Base-by-base conservation (phyloP, 2,329 filamentous ascomycete species). In the Ascochyta koolunga region DNA sequence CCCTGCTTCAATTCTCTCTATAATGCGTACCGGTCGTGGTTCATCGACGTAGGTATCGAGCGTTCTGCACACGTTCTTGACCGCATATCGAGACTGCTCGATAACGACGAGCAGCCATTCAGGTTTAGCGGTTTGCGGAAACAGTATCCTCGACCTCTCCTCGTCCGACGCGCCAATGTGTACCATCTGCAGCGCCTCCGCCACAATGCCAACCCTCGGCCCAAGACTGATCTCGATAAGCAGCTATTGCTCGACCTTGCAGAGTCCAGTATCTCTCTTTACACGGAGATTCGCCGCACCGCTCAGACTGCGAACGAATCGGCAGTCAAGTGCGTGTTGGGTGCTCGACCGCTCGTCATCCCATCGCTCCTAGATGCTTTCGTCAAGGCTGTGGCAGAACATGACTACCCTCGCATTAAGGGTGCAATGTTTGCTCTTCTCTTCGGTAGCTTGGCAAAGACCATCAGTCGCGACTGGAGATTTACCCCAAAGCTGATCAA, bases 11-110 rank as follows among this genome's bases (percentile, higher is more conserved):
- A 92, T 21, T 87, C 93, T 0, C 78, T 99, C 2, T 99, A 96
- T 75, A 89, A 89, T 19, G 91, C 93, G 1, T 99, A 97, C 73
- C 84, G 91, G 37, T 95, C 91, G 8, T 99, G 93, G 92, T 98
- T 99, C 67, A 92, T 96, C 1, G 95, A 99, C 68, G 93, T 99
- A 35, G 95, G 96, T 16, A 96, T 97, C 56, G 95, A 99, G 76
- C 85, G 93, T 55, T 97, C 93, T 16, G 93, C 95, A 0, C 95
- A 97, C 72, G 90, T 96, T 2, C 80, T 98, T 9, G 95, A 99
- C 72, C 84, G 95, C 18, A 88, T 98, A 13, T 86, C 89, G 4
- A 86, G 92, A 47, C 83, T 99, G 1, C 89, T 97, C 70, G 87
- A 88, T 65, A 88, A 91, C 5, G 95, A 99, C 67, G 89, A 93